A percentile compares a stretch with the other conserved stretches of the same genome.
phyloP scores from a whole-genome alignment of 768 basidiomycete genomes.

The Leccinum disarticulatum region DNA sequence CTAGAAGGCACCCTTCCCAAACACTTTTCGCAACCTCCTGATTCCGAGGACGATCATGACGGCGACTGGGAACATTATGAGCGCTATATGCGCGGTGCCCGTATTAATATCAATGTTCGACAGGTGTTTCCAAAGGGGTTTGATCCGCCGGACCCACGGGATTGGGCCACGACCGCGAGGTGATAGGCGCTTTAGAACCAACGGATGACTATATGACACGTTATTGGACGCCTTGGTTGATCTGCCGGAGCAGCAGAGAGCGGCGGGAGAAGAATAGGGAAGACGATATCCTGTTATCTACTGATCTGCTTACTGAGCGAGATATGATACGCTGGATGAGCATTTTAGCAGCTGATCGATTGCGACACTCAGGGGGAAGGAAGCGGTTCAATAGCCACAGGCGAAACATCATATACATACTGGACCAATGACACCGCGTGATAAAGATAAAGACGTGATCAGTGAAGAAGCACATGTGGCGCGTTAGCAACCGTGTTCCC shows the following conservation, averaged over 20 bases:
- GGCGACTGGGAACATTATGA: conserved; percentile 61
- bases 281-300: conserved; percentile 9
- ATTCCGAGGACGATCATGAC: conserved; percentile 20
- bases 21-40: conserved; percentile 41
- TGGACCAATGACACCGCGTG: conserved; percentile 27
- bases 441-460: conserved; percentile 1
- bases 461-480: background rate
- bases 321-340: conserved; percentile 1
- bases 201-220: background rate
- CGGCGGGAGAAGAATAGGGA: background rate
- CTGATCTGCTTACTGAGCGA: conserved; percentile 11
- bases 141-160: conserved; percentile 24
- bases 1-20: conserved; percentile 76
- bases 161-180: conserved; percentile 2
- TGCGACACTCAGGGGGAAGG: background rate
- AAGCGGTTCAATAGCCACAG: conserved; percentile 1
- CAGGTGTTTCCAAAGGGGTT: conserved; percentile 84
- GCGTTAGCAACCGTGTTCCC: background rate
- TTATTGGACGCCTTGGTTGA: background rate
- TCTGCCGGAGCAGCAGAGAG: conserved; percentile 1
- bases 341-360: background rate
- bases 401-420: background rate
- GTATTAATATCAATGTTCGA: conserved; percentile 91
- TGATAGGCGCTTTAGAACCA: background rate
- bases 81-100: conserved; percentile 61